phyloP scores from a whole-genome alignment of 2,329 filamentous ascomycete genomes.

The Trichoderma endophyticum region DNA sequence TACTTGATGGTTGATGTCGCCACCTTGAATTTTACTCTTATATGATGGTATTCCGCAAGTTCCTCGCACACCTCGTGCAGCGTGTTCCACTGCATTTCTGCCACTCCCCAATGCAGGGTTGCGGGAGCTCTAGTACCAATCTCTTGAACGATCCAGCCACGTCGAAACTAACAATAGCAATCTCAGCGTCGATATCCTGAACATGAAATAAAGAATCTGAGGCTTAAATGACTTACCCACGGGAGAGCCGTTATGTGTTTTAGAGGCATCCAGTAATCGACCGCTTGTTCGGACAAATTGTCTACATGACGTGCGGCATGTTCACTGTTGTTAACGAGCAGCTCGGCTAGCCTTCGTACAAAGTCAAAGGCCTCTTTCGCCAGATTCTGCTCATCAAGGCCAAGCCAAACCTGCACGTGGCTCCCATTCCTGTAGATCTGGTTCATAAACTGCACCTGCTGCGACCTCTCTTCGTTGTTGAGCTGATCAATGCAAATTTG shows the following conservation, averaged over 20 bases:
- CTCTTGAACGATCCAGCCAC: neutral
- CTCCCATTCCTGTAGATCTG: neutral
- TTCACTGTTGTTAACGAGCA: neutral
- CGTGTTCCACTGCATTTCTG: neutral
- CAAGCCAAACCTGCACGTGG: neutral
- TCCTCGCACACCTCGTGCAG: neutral
- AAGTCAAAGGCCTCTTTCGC: neutral
- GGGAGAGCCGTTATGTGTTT: neutral
- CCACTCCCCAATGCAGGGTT: neutral
- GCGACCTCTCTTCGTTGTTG: neutral
- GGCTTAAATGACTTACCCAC: neutral
- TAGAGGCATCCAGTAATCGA: neutral
- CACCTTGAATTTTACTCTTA: neutral
- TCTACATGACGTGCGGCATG: neutral
- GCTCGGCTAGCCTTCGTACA: neutral
- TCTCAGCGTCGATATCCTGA: neutral
- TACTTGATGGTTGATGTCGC: neutral
- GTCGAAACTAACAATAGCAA: neutral
- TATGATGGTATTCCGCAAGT: neutral
- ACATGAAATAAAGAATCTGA: neutral
- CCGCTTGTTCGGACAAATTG: neutral
- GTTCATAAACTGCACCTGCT: neutral
- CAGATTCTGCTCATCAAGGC: neutral
- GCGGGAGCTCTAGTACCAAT: neutral
- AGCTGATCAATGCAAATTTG: neutral